Conservation (phyloP, 148 eudicot genomes). For the Rhododendron griersonianum region DNA sequence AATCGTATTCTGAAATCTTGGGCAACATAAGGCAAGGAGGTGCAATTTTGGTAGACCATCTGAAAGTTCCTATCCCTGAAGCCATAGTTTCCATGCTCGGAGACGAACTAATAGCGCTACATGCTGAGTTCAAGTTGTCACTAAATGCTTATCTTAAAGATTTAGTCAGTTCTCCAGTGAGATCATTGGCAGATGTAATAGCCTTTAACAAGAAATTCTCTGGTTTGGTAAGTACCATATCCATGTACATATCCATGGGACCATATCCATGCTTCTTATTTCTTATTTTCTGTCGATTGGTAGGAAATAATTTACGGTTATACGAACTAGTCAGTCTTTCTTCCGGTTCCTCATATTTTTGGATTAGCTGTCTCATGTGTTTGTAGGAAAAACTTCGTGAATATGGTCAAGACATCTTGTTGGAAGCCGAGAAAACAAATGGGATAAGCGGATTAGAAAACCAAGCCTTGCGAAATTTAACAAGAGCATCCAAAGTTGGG, state of each 20-base stretch:
- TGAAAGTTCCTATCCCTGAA: constrained; percentile 17
- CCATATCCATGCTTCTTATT: not conserved
- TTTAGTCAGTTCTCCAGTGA: constrained; percentile 21
- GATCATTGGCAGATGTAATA: constrained; percentile 35
- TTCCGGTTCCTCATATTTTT: not conserved
- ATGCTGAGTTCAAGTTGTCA: constrained; percentile 34
- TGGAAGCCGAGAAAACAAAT: not conserved
- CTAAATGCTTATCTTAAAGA: constrained; percentile 33
- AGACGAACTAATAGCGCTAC: constrained; percentile 17
- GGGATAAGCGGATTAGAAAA: constrained; percentile 5
- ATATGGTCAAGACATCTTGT: constrained; percentile 1
- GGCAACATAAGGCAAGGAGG: constrained; percentile 17
- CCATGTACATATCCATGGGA: not conserved
- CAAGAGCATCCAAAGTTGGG: not conserved
- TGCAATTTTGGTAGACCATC: constrained; percentile 30
- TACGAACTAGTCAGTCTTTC: not conserved
- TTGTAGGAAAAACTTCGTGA: not conserved
- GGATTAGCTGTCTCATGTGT: not conserved
- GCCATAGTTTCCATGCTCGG: constrained; percentile 12
- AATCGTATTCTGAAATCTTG: not conserved
- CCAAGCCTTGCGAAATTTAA: not conserved
- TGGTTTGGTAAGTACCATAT: constrained; percentile 15
- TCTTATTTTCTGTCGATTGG: not conserved
- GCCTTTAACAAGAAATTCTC: constrained; percentile 27
- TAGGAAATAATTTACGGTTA: not conserved